Percentiles rank a stretch among this genome's conserved stretches.
These are phyloP conservation scores for Obba rivulosa DNA, from an alignment of 768 basidiomycete species.

Conservation along the genomic window DNA sequence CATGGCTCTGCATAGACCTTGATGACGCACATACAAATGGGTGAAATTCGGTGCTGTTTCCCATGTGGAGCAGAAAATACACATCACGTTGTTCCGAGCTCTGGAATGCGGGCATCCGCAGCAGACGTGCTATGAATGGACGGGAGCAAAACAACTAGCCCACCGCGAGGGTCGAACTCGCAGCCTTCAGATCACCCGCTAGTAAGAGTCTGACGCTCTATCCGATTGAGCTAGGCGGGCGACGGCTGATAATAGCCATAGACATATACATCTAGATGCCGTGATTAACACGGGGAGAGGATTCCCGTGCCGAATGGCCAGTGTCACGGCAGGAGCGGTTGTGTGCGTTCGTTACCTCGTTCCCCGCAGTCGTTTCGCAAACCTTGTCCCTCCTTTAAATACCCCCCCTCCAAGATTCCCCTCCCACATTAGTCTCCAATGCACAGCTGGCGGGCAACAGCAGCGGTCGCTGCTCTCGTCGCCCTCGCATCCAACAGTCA, in stretches of 20 bases:
- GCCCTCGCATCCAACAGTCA: slow-evolving; percentile 43
- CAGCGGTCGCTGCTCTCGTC: slow-evolving; percentile 32
- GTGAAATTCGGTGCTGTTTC: no score
- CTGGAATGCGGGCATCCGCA: no score
- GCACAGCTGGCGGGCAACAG: slow-evolving; percentile 20
- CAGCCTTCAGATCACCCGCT: slow-evolving; percentile 46
- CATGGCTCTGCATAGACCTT: slow-evolving; percentile 7
- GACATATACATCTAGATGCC: no score
- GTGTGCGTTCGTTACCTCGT: neutral
- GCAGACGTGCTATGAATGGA: no score
- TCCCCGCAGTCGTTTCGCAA: slow-evolving; percentile 1
- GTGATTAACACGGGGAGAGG: neutral
- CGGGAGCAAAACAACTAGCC: slow-evolving; percentile 33
- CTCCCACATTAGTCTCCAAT: slow-evolving; percentile 14
- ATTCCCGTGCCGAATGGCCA: no score
- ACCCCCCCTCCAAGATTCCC: neutral
- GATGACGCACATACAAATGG: slow-evolving; percentile 5
- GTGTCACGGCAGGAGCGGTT: neutral
- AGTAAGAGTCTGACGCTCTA: slow-evolving; percentile 63
- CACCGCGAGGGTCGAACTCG: slow-evolving; percentile 63
- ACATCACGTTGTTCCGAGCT: no score
- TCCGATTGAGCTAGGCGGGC: slow-evolving; percentile 66
- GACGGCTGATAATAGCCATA: no score
- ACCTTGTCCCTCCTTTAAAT: slow-evolving; percentile 2
- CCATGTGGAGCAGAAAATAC: no score